Base-by-base conservation (phyloP, 331 rosid genomes). In the Pyrus hybrid region DNA sequence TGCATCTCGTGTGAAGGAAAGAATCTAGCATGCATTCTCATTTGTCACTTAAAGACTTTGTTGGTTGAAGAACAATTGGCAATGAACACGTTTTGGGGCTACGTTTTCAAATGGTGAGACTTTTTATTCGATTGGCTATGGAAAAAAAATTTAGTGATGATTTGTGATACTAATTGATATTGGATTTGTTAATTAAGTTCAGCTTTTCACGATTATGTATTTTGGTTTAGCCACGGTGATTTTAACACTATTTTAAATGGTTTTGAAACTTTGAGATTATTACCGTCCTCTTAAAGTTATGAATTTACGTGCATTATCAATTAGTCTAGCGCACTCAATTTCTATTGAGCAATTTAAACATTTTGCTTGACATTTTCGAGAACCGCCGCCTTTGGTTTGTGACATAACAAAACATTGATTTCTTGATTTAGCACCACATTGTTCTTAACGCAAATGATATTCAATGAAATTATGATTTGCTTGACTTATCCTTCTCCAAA, bases 1-100 rank as follows among this genome's bases (percentile, higher is more conserved):
- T 37, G 45, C 45, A 9, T 37, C 45, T 37, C 2, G 45, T 9
- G 45, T 37, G 87, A 89, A 82, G 90, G 61, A 90, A 88, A 81
- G 89, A 87, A 89, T 87, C 86, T 80, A 45, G 65, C 75, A 13
- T 71, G 70, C 70, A 68, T 81, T 80, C 77, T 72, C 80, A n/a
- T n/a, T n/a, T n/a, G n/a, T n/a, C n/a, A 7, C 45, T 13, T 4
- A 4, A 29, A 8, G 23, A 30, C 23, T 64, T 64, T 17, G 25
- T 29, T 18, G 16, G 6, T 17, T 8, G 1, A 16, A 63, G 10
- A 17, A 26, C 66, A 62, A 26, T 23, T 9, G 22, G 11, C 7
- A 28, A 63, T 29, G 6, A 63, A 5, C 8, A 51, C 7, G 57
- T 51, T 51, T 51, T 51, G 57, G 7, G 21, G 4, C 6, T 16